phyloP scores from a whole-genome alignment of 768 basidiomycete genomes.

The Panellus pusillus region DNA sequence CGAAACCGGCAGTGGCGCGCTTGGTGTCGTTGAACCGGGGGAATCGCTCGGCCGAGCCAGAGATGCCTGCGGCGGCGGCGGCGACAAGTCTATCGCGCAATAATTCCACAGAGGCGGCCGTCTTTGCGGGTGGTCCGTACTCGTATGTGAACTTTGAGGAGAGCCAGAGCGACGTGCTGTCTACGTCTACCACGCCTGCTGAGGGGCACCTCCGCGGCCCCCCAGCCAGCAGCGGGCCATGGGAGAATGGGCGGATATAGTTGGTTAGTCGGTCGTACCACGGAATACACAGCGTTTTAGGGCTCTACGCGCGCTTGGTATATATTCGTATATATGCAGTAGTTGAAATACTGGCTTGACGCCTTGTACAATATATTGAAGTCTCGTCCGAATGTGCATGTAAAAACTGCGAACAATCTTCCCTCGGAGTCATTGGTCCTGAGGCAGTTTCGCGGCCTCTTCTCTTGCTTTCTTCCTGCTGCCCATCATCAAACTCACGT shows the following conservation, averaged over 20 bases:
- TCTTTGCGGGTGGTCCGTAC: neutral
- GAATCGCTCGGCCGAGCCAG: slow-evolving; percentile 4
- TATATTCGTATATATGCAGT: no score
- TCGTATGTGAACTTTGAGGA: slow-evolving; percentile 15
- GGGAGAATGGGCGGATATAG: neutral
- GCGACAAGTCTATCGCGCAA: slow-evolving; percentile 3
- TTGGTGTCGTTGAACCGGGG: slow-evolving; percentile 3
- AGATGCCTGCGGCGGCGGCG: slow-evolving; percentile 7
- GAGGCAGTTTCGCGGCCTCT: slow-evolving; percentile 65
- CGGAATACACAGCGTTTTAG: neutral
- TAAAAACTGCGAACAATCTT: no score
- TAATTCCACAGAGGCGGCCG: slow-evolving; percentile 5
- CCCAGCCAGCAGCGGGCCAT: neutral
- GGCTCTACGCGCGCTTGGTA: no score
- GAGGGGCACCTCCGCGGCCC: no score
- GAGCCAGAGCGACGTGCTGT: neutral
- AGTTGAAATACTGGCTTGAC: neutral
- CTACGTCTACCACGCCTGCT: no score
- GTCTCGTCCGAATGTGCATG: neutral
- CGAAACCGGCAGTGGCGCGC: slow-evolving; percentile 15
- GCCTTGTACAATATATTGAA: slow-evolving; percentile 6
- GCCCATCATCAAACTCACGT: slow-evolving; percentile 70
- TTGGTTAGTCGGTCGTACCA: neutral
- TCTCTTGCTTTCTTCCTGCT: slow-evolving; percentile 64
- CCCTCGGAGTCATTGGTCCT: no score